Evolutionary conservation across 805 yeast genomes (phyloP), one percentile per base, ranked within the genome.

Genomic region (Candida khao-thaluensis): DNA sequence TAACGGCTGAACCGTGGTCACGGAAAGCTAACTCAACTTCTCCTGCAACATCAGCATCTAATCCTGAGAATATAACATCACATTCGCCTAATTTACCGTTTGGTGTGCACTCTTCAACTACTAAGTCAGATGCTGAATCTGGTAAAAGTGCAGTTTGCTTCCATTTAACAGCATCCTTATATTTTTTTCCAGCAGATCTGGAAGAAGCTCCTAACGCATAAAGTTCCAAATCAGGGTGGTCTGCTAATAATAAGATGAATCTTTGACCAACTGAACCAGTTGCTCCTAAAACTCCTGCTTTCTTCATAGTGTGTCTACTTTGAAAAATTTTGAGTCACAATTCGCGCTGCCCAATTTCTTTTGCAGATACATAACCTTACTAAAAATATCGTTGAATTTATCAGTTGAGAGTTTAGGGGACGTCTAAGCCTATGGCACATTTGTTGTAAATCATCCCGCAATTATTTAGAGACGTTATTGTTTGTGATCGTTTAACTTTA

Each of bases 181-280:
- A 93, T 44, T 72, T 68, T 62, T 85, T 87, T 34, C 98, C 98
- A 14, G 98, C 96, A 17, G 96, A 88, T 59, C 98, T 79, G 14
- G 87, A 56, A 15, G 96, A 87, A 3, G 99, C 99, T 51, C 99
- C 99, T 39, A 93, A 70, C 6, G 80, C 93, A 41, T 76, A 73
- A 31, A 93, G 66, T 61, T 88, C 88, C 54, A 93, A 89, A 44
- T 87, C 87, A 17, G 98, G 98, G 60, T 93, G 97, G 46, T 85
- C 69, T 2, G 89, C 76, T 47, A 93, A 72, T 35, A 93, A 71
- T 34, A 91, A 71, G 45, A 93, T 90, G 60, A 93, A 93, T 52
- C 98, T 77, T 66, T 93, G 99, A 41, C 99, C 99, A 26, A 93
- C 99, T 30, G 95, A 82, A 38, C 99, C 99, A 9, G 99, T 91